phyloP scores from a whole-genome alignment of 2,329 filamentous ascomycete genomes.

The Sporothrix humicola region DNA sequence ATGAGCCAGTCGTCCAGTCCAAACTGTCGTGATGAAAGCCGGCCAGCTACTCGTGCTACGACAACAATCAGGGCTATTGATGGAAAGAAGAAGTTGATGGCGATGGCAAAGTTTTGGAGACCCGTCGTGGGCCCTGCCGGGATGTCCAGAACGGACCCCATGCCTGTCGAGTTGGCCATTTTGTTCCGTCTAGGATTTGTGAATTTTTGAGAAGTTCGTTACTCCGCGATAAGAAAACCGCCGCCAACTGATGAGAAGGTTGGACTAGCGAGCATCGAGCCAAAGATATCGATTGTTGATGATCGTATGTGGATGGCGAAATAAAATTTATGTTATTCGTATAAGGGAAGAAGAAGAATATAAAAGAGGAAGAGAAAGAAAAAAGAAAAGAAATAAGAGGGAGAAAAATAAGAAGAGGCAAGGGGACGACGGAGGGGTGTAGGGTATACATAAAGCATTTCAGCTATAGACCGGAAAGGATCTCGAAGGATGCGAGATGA shows the following conservation, averaged over 20 bases:
- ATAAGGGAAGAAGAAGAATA: neutral
- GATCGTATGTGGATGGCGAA: neutral
- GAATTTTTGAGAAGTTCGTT: neutral
- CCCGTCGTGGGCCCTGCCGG: slow-evolving; percentile 34
- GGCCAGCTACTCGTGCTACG: slow-evolving; percentile 40
- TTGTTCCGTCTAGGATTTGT: neutral
- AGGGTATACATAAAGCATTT: slow-evolving; percentile 26
- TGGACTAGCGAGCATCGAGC: slow-evolving; percentile 14
- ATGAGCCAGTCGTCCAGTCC: slow-evolving; percentile 44
- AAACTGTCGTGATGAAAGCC: slow-evolving; percentile 40
- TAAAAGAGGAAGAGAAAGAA: neutral
- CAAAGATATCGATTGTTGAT: neutral
- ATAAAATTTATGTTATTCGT: slow-evolving; percentile 9
- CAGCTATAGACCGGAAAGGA: slow-evolving; percentile 22
- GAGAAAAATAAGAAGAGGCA: neutral
- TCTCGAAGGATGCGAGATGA: slow-evolving; percentile 16
- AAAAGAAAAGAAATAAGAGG: neutral
- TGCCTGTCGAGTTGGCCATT: neutral
- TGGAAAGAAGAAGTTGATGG: slow-evolving; percentile 44
- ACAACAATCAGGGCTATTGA: slow-evolving; percentile 42
- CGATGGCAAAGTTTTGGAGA: slow-evolving; percentile 43
- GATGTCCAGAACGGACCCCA: slow-evolving; percentile 28
- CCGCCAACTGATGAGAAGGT: neutral
- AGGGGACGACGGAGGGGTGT: slow-evolving; percentile 3
- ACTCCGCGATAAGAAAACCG: slow-evolving; percentile 26